Base-by-base conservation (phyloP, 176 grass and related monocot genomes). In the Eleusine coracana region DNA sequence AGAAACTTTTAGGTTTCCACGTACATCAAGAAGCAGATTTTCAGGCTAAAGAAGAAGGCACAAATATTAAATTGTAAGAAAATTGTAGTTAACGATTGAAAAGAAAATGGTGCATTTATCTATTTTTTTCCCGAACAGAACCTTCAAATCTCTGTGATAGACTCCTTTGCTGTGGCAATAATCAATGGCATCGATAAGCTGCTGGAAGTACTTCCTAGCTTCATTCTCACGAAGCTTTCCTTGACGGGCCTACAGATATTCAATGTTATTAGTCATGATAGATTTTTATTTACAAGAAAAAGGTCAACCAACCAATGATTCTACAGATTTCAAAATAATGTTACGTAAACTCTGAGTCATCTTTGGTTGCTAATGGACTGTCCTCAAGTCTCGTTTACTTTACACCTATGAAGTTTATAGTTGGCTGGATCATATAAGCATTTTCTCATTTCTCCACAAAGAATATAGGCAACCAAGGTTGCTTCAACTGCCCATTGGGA, bases 141-240 rank as follows among this genome's bases (percentile, higher is more conserved):
- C 96, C 93, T 99, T 99, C 59, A 99, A 85, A 88, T 99, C 96
- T 81, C 96, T 92, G 77, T 96, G 96, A 82, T 88, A 99, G 54
- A 96, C 93, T 62, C 96, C 90, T 85, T 93, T 99, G 62, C 85
- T 79, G 77, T 99, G 96, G 73, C 96, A 99, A 87, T 99, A 96
- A 78, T 91, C 79, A 85, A 94, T 86, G 71, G 92, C 92, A 89
- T 94, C 92, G 68, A 97, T 89, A 81, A 97, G 90, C 84, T 97
- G 92, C 75, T 97, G 95, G 74, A 97, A 97, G 46, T 92, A 97
- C 40, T 84, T 90, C 79, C 95, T 87, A 68, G 88, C 86, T 89
- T 97, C 90, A 89, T 86, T 55, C 70, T 94, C 92, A 48, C 46
- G 74, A 76, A 97, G 84, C 68, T 89, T 97, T 41, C 92, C 88